phyloP scores from a whole-genome alignment of 768 basidiomycete species.

The Amanita fuliginea region DNA sequence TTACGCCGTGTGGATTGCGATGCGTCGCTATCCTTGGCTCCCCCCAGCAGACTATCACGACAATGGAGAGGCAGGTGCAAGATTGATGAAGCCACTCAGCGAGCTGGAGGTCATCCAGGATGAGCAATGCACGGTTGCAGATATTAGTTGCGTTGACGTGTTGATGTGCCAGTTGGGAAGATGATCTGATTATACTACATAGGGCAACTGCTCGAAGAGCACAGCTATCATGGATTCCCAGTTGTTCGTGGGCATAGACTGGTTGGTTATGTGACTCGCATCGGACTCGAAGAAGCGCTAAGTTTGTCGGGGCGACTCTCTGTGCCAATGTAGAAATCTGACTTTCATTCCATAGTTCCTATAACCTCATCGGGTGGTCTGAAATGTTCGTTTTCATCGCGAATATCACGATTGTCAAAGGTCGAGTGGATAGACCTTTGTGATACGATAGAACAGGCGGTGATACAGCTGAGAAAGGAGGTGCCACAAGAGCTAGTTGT shows the following conservation, averaged over 20 bases:
- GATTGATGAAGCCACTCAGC: conserved; percentile 44
- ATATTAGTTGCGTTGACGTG: conserved; percentile 28
- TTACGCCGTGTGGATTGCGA: conserved; percentile 62
- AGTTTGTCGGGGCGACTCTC: conserved; percentile 18
- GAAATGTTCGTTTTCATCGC: conserved; percentile 31
- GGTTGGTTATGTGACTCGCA: conserved; percentile 51
- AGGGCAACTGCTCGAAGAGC: conserved; percentile 30
- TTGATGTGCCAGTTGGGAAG: neutral
- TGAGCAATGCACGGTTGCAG: conserved; percentile 31
- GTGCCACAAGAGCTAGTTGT: conserved; percentile 64
- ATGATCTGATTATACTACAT: neutral
- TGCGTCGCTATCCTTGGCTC: conserved; percentile 63
- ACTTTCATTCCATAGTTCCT: neutral
- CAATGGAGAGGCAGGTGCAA: conserved; percentile 47
- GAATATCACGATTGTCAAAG: neutral
- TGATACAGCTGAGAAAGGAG: conserved; percentile 56
- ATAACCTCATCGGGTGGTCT: neutral
- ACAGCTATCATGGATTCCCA: conserved; percentile 55
- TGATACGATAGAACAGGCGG: conserved; percentile 30
- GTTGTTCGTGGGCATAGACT: conserved; percentile 41
- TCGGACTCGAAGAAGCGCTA: conserved; percentile 31
- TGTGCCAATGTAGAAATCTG: neutral
- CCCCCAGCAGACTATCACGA: conserved; percentile 57
- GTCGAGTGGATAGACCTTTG: conserved; percentile 1
- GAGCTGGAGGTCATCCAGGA: conserved; percentile 44